Conservation (phyloP, 1,139 yeast species). For the Pneumocystis carinii region DNA sequence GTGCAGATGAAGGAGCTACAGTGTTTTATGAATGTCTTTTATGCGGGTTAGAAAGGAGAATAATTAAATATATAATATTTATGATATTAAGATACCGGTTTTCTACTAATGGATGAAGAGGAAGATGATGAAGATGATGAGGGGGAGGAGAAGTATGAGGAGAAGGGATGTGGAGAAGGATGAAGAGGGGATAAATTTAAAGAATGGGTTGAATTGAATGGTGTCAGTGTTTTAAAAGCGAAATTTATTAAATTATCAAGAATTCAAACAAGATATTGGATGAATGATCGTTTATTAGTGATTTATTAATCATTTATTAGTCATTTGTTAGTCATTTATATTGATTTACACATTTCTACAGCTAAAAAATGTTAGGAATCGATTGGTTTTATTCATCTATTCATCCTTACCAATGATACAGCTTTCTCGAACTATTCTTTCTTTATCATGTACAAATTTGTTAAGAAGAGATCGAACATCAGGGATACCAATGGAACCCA, state of each 20-base stretch:
- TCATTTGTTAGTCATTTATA: neutral
- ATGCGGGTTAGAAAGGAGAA: conserved; percentile 45
- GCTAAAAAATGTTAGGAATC: neutral
- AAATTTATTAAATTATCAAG: no score
- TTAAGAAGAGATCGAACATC: conserved; percentile 82
- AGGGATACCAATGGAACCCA: conserved; percentile 94
- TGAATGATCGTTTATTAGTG: no score
- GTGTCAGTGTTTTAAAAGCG: no score
- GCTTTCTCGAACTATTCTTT: conserved; percentile 83
- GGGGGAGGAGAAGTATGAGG: no score
- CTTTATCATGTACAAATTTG: conserved; percentile 63
- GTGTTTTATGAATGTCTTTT: conserved; percentile 78
- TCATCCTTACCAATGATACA: conserved; percentile 62
- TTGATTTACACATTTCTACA: neutral
- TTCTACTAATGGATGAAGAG: neutral
- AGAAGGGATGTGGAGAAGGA: no score
- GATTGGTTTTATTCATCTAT: no score
- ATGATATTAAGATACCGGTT: neutral
- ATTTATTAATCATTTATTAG: no score
- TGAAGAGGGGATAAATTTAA: no score
- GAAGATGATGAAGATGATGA: no score
- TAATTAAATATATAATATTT: neutral
- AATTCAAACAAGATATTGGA: no score
- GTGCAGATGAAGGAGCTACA: conserved; percentile 85
- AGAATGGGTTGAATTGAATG: no score